phyloP scores from a whole-genome alignment of 1,284 basidiomycete species.

The Irpex rosettiformis region DNA sequence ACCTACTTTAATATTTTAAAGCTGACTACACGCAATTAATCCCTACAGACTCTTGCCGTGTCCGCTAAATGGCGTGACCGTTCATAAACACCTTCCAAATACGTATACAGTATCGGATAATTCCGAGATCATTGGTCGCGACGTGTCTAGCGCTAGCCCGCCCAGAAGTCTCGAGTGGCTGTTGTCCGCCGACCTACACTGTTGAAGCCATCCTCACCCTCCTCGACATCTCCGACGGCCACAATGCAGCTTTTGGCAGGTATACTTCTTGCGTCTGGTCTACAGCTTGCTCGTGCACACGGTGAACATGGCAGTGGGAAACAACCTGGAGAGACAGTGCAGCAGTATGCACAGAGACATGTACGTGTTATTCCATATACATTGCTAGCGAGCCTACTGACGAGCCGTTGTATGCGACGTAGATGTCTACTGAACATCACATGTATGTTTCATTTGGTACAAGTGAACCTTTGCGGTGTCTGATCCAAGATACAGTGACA shows the following conservation, averaged over 20 bases:
- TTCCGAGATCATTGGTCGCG: neutral
- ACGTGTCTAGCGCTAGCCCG: slow-evolving; percentile 1
- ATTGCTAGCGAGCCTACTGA: no score
- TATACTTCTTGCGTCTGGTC: slow-evolving; percentile 32
- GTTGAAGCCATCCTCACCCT: neutral
- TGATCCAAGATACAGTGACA: slow-evolving; percentile 46
- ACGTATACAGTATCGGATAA: neutral
- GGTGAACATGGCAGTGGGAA: slow-evolving; percentile 22
- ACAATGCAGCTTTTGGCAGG: slow-evolving; percentile 33
- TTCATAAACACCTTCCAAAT: slow-evolving; percentile 2
- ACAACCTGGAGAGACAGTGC: slow-evolving; percentile 26
- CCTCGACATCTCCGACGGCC: neutral
- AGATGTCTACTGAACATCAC: slow-evolving; percentile 86
- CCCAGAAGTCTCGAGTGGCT: neutral
- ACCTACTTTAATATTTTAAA: no score
- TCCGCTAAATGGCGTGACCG: neutral
- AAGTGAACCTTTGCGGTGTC: neutral
- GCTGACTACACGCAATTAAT: no score
- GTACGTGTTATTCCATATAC: slow-evolving; percentile 38
- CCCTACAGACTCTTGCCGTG: no score
- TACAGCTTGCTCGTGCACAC: slow-evolving; percentile 24
- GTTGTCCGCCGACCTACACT: slow-evolving; percentile 1
- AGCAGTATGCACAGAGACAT: slow-evolving; percentile 60
- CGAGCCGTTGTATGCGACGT: no score
- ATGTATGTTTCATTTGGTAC: slow-evolving; percentile 48